Percentiles rank a stretch among this genome's conserved stretches.
Conservation (phyloP, 371 early-diverging fungal species). For the Mycotypha africana region DNA sequence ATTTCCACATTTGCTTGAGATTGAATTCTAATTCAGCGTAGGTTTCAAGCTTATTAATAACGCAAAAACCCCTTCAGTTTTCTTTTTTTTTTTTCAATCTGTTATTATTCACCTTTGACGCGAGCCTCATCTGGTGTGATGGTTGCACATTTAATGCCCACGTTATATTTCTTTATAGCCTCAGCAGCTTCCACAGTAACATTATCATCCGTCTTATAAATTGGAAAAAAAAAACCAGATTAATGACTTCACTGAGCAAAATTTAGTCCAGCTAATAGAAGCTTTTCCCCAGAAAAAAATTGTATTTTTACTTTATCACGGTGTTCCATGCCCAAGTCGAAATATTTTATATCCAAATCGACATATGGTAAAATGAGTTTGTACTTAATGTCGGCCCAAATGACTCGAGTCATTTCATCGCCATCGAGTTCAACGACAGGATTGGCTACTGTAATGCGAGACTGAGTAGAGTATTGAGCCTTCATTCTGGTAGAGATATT, state of each 20-base stretch:
- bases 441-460: slow-evolving; percentile 68
- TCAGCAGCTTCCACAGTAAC: slow-evolving; percentile 92
- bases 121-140: slow-evolving; percentile 93
- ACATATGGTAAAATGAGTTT: slow-evolving; percentile 88
- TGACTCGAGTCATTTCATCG: slow-evolving; percentile 97
- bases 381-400: slow-evolving; percentile 93
- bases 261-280: no score
- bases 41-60: not conserved
- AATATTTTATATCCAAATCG: slow-evolving; percentile 87
- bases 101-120: slow-evolving; percentile 56
- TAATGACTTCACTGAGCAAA: no score
- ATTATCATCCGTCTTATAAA: slow-evolving; percentile 49
- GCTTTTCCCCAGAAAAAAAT: no score
- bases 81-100: no score
- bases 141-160: slow-evolving; percentile 95
- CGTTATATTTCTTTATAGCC: slow-evolving; percentile 90
- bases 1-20: slow-evolving; percentile 92
- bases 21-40: slow-evolving; percentile 63
- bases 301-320: slow-evolving; percentile 71
- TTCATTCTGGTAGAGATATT: slow-evolving; percentile 13
- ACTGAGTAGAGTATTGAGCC: slow-evolving; percentile 26
- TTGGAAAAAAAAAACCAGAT: no score
- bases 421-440: slow-evolving; percentile 93
- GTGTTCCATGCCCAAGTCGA: slow-evolving; percentile 87
- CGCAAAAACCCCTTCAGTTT: no score